phyloP scores from a whole-genome alignment of 2,329 filamentous ascomycete species.

The Fusarium sp. region DNA sequence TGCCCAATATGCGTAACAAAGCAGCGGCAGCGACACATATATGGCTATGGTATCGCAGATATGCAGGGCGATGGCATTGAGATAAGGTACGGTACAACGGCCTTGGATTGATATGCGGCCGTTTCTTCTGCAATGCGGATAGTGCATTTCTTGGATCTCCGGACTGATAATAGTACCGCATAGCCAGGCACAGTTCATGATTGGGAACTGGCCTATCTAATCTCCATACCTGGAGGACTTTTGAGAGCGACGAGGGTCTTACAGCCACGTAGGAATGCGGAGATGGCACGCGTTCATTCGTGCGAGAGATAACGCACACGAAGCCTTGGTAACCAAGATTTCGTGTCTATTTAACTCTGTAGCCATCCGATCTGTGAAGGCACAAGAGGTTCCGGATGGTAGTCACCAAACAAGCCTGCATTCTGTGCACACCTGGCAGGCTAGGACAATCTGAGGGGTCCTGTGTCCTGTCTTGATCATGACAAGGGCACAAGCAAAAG shows the following conservation, averaged over 20 bases:
- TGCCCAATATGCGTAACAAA: background rate
- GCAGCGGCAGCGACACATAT: slow-evolving; percentile 40
- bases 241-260: slow-evolving; percentile 30
- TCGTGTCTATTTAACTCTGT: background rate
- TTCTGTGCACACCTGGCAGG: background rate
- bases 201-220: slow-evolving; percentile 47
- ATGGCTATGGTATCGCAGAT: slow-evolving; percentile 35
- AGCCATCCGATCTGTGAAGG: background rate
- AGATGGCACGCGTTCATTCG: slow-evolving; percentile 30
- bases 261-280: slow-evolving; percentile 35
- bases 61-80: slow-evolving; percentile 32
- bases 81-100: slow-evolving; percentile 41
- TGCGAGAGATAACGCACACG: slow-evolving; percentile 27
- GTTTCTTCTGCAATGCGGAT: slow-evolving; percentile 40
- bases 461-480: background rate
- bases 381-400: background rate
- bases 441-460: background rate
- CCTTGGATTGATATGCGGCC: slow-evolving; percentile 43
- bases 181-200: slow-evolving; percentile 37
- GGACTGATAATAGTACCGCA: slow-evolving; percentile 39
- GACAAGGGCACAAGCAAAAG: background rate
- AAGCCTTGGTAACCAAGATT: background rate
- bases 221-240: slow-evolving; percentile 41
- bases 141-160: slow-evolving; percentile 41
- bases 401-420: background rate